These are phyloP conservation scores for Globisporangium alternatum DNA, from an alignment of 352 stramenopile species.

Conservation along the genomic window DNA sequence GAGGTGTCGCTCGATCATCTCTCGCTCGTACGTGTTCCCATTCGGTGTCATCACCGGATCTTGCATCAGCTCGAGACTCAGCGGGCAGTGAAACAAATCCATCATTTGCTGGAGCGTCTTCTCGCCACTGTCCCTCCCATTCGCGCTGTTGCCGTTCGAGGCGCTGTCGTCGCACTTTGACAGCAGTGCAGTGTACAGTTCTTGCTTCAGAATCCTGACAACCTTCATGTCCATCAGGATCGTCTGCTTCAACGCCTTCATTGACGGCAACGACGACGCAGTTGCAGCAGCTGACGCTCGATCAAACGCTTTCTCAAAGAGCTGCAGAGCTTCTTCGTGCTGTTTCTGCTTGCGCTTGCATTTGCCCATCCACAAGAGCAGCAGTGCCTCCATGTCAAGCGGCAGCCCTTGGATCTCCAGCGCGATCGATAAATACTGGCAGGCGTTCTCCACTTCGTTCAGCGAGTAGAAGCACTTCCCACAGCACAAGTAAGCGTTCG, in stretches of 20 bases:
- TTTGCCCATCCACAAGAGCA: conserved; percentile 61
- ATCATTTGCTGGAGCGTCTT: conserved; percentile 66
- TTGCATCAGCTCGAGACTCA: conserved; percentile 79
- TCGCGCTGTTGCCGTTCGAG: conserved; percentile 9
- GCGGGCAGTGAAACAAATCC: conserved; percentile 64
- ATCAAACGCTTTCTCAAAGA: conserved; percentile 56
- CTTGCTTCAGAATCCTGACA: conserved; percentile 40
- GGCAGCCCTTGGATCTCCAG: conserved; percentile 33
- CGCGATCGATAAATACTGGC: conserved; percentile 38
- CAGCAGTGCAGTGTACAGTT: conserved; percentile 45
- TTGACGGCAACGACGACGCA: conserved; percentile 30
- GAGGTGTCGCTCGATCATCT: conserved; percentile 76
- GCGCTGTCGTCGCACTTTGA: conserved; percentile 18
- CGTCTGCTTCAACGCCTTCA: conserved; percentile 36
- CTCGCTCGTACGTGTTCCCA: conserved; percentile 73
- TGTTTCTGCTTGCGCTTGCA: conserved; percentile 53
- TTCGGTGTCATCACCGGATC: conserved; percentile 71
- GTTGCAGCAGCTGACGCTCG: conserved; percentile 37
- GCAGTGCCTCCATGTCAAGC: conserved; percentile 41
- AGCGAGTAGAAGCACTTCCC: conserved; percentile 66
- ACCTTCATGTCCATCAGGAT: conserved; percentile 71
- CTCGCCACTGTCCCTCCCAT: conserved; percentile 15
- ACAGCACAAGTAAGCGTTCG: conserved; percentile 44
- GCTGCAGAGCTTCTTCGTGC: conserved; percentile 42
- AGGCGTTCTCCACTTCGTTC: conserved; percentile 43